Evolutionary conservation across 2,329 filamentous ascomycete genomes (phyloP).

Genomic region (Mariannaea sp.): DNA sequence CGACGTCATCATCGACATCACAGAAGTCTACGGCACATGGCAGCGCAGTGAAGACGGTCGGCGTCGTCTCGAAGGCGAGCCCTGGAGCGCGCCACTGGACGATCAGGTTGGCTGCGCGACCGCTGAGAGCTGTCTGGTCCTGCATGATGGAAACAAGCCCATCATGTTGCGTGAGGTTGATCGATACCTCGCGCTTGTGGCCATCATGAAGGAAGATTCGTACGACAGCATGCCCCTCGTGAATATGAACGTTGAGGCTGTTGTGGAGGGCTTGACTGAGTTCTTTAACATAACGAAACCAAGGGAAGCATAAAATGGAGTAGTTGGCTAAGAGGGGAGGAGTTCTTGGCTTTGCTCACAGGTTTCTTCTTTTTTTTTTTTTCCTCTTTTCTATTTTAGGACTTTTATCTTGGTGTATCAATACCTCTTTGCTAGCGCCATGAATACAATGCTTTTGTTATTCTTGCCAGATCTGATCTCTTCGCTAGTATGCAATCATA

Average conservation of each 20-base stretch:
- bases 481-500: background rate
- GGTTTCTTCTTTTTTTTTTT: no score
- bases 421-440: slow-evolving; percentile 29
- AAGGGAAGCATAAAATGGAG: slow-evolving; percentile 41
- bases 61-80: slow-evolving; percentile 61
- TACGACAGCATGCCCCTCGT: slow-evolving; percentile 84
- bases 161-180: slow-evolving; percentile 73
- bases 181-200: slow-evolving; percentile 78
- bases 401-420: slow-evolving; percentile 16
- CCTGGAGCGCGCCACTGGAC: slow-evolving; percentile 65
- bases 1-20: slow-evolving; percentile 96
- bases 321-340: background rate
- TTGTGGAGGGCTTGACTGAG: slow-evolving; percentile 77
- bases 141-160: slow-evolving; percentile 66
- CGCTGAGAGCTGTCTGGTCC: slow-evolving; percentile 70
- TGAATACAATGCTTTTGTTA: slow-evolving; percentile 14
- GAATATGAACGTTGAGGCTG: slow-evolving; percentile 84
- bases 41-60: slow-evolving; percentile 60
- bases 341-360: slow-evolving; percentile 23
- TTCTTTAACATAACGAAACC: slow-evolving; percentile 76
- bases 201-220: slow-evolving; percentile 84
- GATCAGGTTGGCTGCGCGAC: slow-evolving; percentile 69
- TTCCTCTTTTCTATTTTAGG: no score
- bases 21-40: slow-evolving; percentile 89
- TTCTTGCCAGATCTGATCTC: background rate